Evolutionary conservation across 2,329 filamentous ascomycete genomes (phyloP), one percentile per base, ranked within the genome.

Genomic region (Trichoderma endophyticum): DNA sequence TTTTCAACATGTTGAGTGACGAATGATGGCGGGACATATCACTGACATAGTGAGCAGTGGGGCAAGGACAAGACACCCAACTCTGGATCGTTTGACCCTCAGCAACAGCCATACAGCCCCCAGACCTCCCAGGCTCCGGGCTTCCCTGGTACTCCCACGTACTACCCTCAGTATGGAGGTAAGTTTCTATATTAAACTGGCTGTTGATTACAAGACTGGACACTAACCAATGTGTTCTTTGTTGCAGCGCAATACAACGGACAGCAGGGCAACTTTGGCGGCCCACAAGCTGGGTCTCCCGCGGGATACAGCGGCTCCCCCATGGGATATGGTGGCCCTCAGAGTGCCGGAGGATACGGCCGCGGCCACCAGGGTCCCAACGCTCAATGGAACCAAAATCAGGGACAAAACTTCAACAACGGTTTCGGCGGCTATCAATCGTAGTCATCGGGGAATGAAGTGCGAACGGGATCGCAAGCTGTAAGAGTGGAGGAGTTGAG

Each of bases 11-110:
- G 26, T 30, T n/a, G 14, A n/a, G 15, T 6, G 21, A 56, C 26
- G 26, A 9, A 36, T n/a, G n/a, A 18, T 7, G 21, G 30, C 64
- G 6, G 24, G 14, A 60, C 2, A 14, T 65, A 63, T 70, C 54
- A n/a, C 69, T 73, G 62, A 73, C 75, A 73, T 72, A 72, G 24
- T 72, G 76, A 77, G 51, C 80, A 98, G 95, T 99, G 96, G 96
- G 96, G 96, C 81, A 99, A 99, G 85, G 96, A 99, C 84, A 97
- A 97, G 84, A 94, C 95, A 68, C 94, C 96, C 32, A 94, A 90
- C 77, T 88, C 80, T 73, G 82, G 83, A 74, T 78, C 92, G 61
- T 97, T 97, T 78, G 93, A 93, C 77, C 95, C 93, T 80, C 91
- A 92, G 77, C 88, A 89, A 80, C 83, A 89, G 80, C 83, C 85